Base-by-base conservation (phyloP, 305 asterid genomes). In the Fraxinus sp. region DNA sequence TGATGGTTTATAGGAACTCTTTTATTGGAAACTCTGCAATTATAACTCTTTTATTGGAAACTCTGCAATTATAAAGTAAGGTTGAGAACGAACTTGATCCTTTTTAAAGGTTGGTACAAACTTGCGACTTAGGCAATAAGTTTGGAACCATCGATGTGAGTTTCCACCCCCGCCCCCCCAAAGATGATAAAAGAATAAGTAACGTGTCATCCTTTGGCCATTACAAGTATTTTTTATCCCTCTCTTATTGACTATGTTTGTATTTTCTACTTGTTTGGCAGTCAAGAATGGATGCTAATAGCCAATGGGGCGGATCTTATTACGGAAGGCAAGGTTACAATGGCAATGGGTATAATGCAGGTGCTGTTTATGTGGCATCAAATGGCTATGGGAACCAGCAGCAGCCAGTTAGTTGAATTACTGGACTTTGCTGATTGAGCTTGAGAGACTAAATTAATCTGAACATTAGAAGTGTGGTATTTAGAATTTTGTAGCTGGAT, bases 361-460 rank as follows among this genome's bases (percentile, higher is more conserved):
- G 92, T 66, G 85, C 85, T 44, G 85, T 83, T 16, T 80, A 88
- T 74, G 91, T 89, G 28, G 85, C 87, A 18, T 82, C 90, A 10
- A 90, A 89, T 33, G 94, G 93, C 76, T 81, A 90, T 3, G 90
- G 85, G 49, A 86, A 81, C 86, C 87, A 86, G 49, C 91, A 89
- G 87, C 93, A 91, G 82, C 88, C 93, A 35, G 93, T 86, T 11
- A 92, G 87, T 88, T 91, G 79, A 87, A 77, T 35, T 24, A 32
- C 68, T 70, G 72, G 76, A 79, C 41, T 55, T 44, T 24, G 75
- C 72, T 46, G 57, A 36, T 26, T 55, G 78, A 37, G 84, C 66
- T 81, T 77, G 39, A n/a, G 71, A 80, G 82, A 84, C 78, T 37
- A 7, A 13, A 66, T 83, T 82, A 39, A 55, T 59, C 64, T 36